Conservation (phyloP, 2,329 filamentous ascomycete genomes). For the Aureobasidium pullulans region DNA sequence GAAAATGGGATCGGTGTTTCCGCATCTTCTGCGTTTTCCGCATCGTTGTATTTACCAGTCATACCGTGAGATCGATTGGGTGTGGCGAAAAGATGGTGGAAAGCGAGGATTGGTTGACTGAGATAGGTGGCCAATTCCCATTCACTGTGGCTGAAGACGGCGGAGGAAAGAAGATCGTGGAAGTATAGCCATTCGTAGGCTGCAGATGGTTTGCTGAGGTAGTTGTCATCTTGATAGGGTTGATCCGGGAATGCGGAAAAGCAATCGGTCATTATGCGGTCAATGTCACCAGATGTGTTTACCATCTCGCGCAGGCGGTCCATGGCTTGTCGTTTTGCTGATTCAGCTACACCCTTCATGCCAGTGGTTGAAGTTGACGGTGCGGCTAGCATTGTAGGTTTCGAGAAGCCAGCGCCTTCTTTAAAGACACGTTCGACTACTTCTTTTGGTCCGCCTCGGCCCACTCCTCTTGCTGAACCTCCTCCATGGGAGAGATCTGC, state of each 20-base stretch:
- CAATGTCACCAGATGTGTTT: conserved; percentile 69
- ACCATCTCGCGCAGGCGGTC: conserved; percentile 67
- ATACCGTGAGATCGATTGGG: conserved; percentile 43
- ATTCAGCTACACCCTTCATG: conserved; percentile 61
- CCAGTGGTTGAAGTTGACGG: conserved; percentile 20
- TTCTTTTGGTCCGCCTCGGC: conserved; percentile 64
- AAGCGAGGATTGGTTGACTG: conserved; percentile 77
- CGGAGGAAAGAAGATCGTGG: conserved; percentile 73
- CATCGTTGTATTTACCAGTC: conserved; percentile 33
- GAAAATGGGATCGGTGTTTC: conserved; percentile 58
- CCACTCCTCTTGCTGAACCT: conserved; percentile 62
- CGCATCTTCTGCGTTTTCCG: conserved; percentile 32
- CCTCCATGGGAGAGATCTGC: conserved; percentile 63
- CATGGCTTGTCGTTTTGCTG: conserved; percentile 64
- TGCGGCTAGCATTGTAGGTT: conserved; percentile 40
- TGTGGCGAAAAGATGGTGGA: conserved; percentile 84
- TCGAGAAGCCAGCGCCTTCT: conserved; percentile 70
- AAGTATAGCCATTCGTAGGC: conserved; percentile 96
- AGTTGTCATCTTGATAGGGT: conserved; percentile 87
- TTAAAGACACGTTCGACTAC: conserved; percentile 72
- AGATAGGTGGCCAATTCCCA: conserved; percentile 90
- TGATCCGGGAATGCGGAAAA: conserved; percentile 80
- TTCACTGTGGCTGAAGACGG: conserved; percentile 75
- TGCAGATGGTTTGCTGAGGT: conserved; percentile 76
- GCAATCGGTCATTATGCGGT: conserved; percentile 73